A percentile compares a stretch with the other conserved stretches of the same genome.
These are phyloP conservation scores for Apophysomyces ossiformis DNA, from an alignment of 371 early-diverging fungal species.

Conservation along the genomic window DNA sequence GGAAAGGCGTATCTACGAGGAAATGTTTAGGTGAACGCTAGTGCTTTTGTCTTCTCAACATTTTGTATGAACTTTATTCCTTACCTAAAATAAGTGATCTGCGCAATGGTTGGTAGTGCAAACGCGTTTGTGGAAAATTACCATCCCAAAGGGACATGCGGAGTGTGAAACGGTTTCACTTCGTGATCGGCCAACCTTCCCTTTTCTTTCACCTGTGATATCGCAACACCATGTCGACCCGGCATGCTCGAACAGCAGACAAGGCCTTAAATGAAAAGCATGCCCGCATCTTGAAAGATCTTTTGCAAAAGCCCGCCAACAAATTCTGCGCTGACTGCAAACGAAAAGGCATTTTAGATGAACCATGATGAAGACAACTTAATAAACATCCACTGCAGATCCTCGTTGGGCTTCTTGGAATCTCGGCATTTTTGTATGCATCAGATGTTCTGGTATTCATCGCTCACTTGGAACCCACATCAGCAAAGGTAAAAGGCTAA, in stretches of 20 bases:
- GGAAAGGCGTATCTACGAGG: no score
- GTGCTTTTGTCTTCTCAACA: no score
- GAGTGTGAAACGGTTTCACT: background rate
- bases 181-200: background rate
- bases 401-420: slow-evolving; percentile 93
- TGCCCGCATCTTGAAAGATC: slow-evolving; percentile 69
- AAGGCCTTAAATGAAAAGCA: slow-evolving; percentile 76
- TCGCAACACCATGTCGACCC: slow-evolving; percentile 65
- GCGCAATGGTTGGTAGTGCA: no score
- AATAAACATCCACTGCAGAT: slow-evolving; percentile 50
- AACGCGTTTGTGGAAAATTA: no score
- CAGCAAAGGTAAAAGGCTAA: slow-evolving; percentile 67
- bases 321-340: slow-evolving; percentile 84
- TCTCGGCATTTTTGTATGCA: slow-evolving; percentile 85
- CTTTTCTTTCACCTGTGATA: background rate
- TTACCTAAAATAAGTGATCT: no score
- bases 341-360: slow-evolving; percentile 65
- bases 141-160: background rate
- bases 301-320: slow-evolving; percentile 75
- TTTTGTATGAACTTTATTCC: no score
- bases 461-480: slow-evolving; percentile 87
- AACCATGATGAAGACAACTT: background rate
- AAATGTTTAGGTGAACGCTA: no score
- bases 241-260: slow-evolving; percentile 75
- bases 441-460: slow-evolving; percentile 87